A percentile compares a stretch with the other conserved stretches of the same genome.
phyloP scores from a whole-genome alignment of 2,329 filamentous ascomycete genomes.

The Aphanocladium album region DNA sequence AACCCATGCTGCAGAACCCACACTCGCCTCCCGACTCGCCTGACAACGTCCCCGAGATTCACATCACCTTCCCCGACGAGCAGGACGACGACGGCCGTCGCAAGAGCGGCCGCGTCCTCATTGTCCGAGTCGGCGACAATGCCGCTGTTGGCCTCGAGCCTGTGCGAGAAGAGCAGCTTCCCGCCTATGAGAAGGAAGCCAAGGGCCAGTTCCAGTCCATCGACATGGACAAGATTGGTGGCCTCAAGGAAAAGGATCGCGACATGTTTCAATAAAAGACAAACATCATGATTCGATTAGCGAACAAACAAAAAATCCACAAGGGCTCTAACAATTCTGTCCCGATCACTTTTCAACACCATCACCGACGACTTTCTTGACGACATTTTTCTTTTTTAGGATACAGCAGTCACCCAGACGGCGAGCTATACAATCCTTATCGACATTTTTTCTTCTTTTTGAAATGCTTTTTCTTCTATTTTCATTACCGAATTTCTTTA shows the following conservation, averaged over 20 bases:
- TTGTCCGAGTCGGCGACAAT: constrained; percentile 85
- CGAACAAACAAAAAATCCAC: constrained; percentile 1
- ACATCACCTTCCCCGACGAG: constrained; percentile 96
- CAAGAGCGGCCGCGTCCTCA: constrained; percentile 81
- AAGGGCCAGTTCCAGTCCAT: constrained; percentile 82
- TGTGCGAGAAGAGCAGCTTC: constrained; percentile 71
- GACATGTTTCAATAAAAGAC: constrained; percentile 30
- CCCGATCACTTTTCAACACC: constrained; percentile 11
- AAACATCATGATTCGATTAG: not conserved
- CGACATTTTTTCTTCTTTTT: constrained; percentile 11
- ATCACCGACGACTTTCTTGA: constrained; percentile 12
- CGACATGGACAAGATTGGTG: constrained; percentile 90
- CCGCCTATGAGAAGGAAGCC: constrained; percentile 81
- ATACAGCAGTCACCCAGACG: constrained; percentile 9
- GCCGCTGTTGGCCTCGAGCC: constrained; percentile 84
- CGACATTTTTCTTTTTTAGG: constrained; percentile 15
- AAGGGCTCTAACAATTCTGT: not conserved
- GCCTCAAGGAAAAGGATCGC: constrained; percentile 81
- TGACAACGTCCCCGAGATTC: constrained; percentile 88
- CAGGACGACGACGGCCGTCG: constrained; percentile 78
- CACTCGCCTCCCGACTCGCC: constrained; percentile 70
- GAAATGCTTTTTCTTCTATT: constrained; percentile 4
- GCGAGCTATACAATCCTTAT: constrained; percentile 11
- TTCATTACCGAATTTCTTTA: not conserved
- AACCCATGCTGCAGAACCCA: constrained; percentile 70